A percentile compares a stretch with the other conserved stretches of the same genome.
phyloP scores from a whole-genome alignment of 345 rosid genomes.

The Eucalyptus pauciflora region DNA sequence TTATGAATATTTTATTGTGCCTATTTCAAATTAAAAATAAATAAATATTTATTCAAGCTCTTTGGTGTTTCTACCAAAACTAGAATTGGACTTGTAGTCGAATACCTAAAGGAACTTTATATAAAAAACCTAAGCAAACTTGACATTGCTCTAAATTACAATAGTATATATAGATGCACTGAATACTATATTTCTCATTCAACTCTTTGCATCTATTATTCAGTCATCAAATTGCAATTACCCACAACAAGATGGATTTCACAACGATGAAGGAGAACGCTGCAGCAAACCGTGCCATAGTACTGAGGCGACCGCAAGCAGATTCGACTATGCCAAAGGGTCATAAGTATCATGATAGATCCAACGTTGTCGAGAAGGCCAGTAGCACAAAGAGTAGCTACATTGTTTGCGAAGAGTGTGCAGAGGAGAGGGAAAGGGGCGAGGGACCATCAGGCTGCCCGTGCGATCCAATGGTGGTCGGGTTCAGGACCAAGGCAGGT shows the following conservation, averaged over 20 bases:
- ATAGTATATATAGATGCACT: not conserved
- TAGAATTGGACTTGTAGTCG: not conserved
- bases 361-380: too few species aligned
- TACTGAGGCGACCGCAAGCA: too few species aligned
- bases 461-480: too few species aligned
- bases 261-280: too few species aligned
- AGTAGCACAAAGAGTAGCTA: too few species aligned
- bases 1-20: not conserved
- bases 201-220: not conserved
- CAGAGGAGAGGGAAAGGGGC: too few species aligned
- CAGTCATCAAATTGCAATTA: not conserved
- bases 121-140: not conserved
- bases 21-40: not conserved
- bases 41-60: not conserved
- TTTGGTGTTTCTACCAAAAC: not conserved
- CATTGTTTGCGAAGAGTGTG: too few species aligned
- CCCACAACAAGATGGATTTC: not conserved
- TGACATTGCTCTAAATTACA: not conserved
- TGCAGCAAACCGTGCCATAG: too few species aligned
- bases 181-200: not conserved
- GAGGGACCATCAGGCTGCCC: too few species aligned
- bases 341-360: too few species aligned
- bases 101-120: rapidly evolving
- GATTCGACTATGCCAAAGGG: too few species aligned
- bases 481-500: too few species aligned